Evolutionary conservation across 371 early-diverging fungal genomes (phyloP).

Genomic region (Syncephalis plumigaleata): DNA sequence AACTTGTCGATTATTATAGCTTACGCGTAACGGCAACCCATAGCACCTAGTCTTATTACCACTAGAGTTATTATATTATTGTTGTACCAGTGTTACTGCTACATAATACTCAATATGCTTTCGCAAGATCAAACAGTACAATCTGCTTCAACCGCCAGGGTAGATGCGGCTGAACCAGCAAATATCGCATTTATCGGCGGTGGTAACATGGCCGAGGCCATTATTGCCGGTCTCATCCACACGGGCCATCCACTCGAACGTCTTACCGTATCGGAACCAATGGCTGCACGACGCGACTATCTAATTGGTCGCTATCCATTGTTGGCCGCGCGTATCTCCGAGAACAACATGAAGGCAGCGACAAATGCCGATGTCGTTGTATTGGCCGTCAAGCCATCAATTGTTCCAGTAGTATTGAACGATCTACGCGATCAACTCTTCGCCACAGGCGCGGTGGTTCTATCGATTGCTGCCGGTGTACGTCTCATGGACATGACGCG

Average conservation of each 20-base stretch:
- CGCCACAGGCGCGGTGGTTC: constrained; percentile 36
- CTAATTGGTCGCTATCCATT: constrained; percentile 40
- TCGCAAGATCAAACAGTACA: no score
- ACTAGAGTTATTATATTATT: no score
- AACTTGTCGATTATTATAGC: no score
- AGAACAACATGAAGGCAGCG: constrained; percentile 23
- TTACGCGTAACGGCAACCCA: no score
- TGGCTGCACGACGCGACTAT: constrained; percentile 37
- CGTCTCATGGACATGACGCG: constrained; percentile 44
- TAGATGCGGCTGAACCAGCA: background rate
- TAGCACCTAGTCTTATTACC: no score
- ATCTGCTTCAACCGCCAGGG: background rate
- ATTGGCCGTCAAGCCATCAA: constrained; percentile 83
- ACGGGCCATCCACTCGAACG: constrained; percentile 45
- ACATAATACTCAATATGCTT: no score
- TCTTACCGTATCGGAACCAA: constrained; percentile 70
- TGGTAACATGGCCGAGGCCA: constrained; percentile 90
- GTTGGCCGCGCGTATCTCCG: constrained; percentile 8
- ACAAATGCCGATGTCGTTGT: constrained; percentile 55
- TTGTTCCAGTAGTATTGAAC: constrained; percentile 50
- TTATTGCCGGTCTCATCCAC: constrained; percentile 68
- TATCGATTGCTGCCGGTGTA: constrained; percentile 86
- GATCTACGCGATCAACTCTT: constrained; percentile 19
- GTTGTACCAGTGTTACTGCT: no score
- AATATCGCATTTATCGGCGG: constrained; percentile 66